Base-by-base conservation (phyloP, 1,284 basidiomycete species). In the Ceratobasidium papillatum region DNA sequence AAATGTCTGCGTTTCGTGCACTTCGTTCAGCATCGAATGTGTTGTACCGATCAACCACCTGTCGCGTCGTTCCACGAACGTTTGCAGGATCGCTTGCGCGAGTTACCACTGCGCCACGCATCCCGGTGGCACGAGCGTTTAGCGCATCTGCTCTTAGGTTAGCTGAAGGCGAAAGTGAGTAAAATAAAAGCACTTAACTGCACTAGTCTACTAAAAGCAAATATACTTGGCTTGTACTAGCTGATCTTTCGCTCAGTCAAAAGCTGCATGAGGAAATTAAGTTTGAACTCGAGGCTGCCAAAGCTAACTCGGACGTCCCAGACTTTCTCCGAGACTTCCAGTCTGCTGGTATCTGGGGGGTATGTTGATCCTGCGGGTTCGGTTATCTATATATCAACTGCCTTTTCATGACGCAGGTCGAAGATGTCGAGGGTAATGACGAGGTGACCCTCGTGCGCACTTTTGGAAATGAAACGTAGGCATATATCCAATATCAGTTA, bases 391-490 rank as follows among this genome's bases (percentile, higher is more conserved):
- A 19, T 59, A n/a, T 25, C 14, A 19, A 63, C 30, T 1, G 8
- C 12, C 41, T 19, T 12, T 49, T 58, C 38, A 2, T 58, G 12
- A 51, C 61, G 49, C 64, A 95, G 89, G 88, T 99, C 78, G 85
- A 89, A 77, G 94, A 98, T 81, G 82, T 82, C 36, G 78, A 85
- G 7, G 94, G 92, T 41, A 87, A 89, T 59, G 96, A 98, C 82
- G 96, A 98, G 81, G 89, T 99, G 45, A 84, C 87, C 25, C 83
- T 99, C 41, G 86, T 85, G 38, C 90, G 96, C 77, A 91, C 90
- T 78, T 99, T 96, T 81, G 96, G 95, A 77, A 95, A 95, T 80
- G 96, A 99, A 84, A 88, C 85, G 94, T 96, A 79, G 75, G 91
- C 86, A 25, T 52, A 41, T 34, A 14, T 45, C 52, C 78, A 59